Base-by-base conservation (phyloP, 2,329 filamentous ascomycete genomes). In the Colletotrichum echinochloae region DNA sequence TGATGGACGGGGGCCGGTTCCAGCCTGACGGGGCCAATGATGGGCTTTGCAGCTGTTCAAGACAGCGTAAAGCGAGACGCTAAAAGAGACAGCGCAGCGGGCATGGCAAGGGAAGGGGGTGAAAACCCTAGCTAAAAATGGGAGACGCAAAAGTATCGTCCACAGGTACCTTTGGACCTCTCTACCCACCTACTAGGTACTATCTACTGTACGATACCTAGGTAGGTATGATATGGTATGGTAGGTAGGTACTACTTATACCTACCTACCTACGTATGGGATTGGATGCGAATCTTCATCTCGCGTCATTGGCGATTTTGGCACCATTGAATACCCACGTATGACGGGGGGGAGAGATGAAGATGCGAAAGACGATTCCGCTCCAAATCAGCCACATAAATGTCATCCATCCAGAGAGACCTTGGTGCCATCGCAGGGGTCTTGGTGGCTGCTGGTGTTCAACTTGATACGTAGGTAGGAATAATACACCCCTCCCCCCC, bases 21-120 rank as follows among this genome's bases (percentile, higher is more conserved):
- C 61, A 69, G 44, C 23, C 66, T 65, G 66, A 54, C 61, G 62
- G 62, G 61, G 66, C 66, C 66, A 70, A 70, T 66, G 62, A 56
- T 33, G 65, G 59, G 26, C 28, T 23, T 64, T 20, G 28, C 12
- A 16, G 60, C 18, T 52, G 49, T n/a, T 41, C 33, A 35, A 14
- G 37, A 26, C 39, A 20, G 23, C 28, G 66, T 48, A 57, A 39
- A 46, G 54, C 56, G 55, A 49, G 48, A 60, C 55, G 62, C 55
- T 60, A 70, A 30, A 6, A 35, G 28, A n/a, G 30, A n/a, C 33
- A 51, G 59, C 46, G 18, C 18, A n/a, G 41, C 16, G 30, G 5
- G 30, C 30, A 7, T 7, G 20, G 18, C 20, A n/a, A 20, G 41
- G 5, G 20, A 16, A 46, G n/a, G n/a, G 20, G 16, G 16, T 20